Conservation (phyloP, 169 alveolate species). For the Babesia bovis region DNA sequence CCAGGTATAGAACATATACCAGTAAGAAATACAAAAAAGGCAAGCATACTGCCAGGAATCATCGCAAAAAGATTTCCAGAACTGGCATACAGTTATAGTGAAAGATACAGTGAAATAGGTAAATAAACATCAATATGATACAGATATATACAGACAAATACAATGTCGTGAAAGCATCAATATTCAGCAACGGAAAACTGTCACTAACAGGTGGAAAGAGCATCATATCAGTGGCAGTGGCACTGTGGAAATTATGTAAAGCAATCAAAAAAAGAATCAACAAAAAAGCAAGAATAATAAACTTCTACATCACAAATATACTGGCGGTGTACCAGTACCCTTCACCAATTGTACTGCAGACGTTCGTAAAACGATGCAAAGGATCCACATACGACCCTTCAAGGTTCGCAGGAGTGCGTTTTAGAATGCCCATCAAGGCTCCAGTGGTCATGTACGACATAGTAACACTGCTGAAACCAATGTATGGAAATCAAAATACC, state of each 20-base stretch:
- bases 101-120: background rate
- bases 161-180: slow-evolving; percentile 68
- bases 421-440: slow-evolving; percentile 38
- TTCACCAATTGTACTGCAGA: slow-evolving; percentile 61
- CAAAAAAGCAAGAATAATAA: slow-evolving; percentile 58
- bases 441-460: slow-evolving; percentile 7
- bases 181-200: slow-evolving; percentile 77
- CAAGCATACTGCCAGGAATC: background rate
- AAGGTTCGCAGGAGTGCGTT: slow-evolving; percentile 61
- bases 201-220: slow-evolving; percentile 75
- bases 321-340: slow-evolving; percentile 72
- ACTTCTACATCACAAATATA: slow-evolving; percentile 65
- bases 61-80: background rate
- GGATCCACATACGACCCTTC: slow-evolving; percentile 63
- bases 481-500: background rate
- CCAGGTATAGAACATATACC: slow-evolving; percentile 16
- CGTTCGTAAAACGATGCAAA: slow-evolving; percentile 63
- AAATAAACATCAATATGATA: too few relatives aligned
- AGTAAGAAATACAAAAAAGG: slow-evolving; percentile 20
- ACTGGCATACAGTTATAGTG: background rate
- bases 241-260: slow-evolving; percentile 72
- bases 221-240: slow-evolving; percentile 68
- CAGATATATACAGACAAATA: slow-evolving; percentile 43
- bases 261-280: slow-evolving; percentile 67
- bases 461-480: too few relatives aligned